These are phyloP conservation scores for Ophiostoma perfectum DNA, from an alignment of 2,329 filamentous ascomycete genomes.

Conservation along the genomic window DNA sequence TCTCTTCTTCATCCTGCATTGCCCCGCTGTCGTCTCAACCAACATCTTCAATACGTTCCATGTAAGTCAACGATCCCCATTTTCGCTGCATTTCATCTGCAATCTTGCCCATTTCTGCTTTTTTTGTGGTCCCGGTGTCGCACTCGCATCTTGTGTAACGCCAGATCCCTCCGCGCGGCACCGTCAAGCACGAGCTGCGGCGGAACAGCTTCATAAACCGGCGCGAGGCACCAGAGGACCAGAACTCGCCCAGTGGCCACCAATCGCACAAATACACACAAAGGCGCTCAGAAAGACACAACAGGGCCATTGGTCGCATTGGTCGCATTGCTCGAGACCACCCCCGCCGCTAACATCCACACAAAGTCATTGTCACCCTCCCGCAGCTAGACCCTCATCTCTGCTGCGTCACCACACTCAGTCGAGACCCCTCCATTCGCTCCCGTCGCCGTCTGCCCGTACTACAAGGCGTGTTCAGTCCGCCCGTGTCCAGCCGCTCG, in stretches of 20 bases:
- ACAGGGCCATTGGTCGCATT: background rate
- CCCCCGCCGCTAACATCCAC: conserved; percentile 8
- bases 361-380: conserved; percentile 18
- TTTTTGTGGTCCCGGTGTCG: conserved; percentile 11
- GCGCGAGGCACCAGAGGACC: no score
- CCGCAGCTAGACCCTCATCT: background rate
- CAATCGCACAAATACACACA: background rate
- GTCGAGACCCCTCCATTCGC: conserved; percentile 15
- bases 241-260: background rate
- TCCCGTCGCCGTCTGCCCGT: background rate
- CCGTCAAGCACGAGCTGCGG: conserved; percentile 2
- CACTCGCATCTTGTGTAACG: conserved; percentile 11
- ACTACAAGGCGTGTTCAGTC: conserved; percentile 11
- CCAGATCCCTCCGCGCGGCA: background rate
- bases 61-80: conserved; percentile 16
- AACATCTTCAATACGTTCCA: conserved; percentile 11
- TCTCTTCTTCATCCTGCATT: conserved; percentile 13
- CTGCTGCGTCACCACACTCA: conserved; percentile 13
- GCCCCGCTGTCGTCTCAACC: conserved; percentile 26
- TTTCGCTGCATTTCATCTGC: background rate
- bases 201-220: background rate
- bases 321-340: background rate
- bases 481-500: conserved; percentile 12
- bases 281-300: background rate
- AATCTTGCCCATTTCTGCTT: background rate